phyloP scores from a whole-genome alignment of 2,329 filamentous ascomycete genomes.

The Tolypocladium ovalisporum region DNA sequence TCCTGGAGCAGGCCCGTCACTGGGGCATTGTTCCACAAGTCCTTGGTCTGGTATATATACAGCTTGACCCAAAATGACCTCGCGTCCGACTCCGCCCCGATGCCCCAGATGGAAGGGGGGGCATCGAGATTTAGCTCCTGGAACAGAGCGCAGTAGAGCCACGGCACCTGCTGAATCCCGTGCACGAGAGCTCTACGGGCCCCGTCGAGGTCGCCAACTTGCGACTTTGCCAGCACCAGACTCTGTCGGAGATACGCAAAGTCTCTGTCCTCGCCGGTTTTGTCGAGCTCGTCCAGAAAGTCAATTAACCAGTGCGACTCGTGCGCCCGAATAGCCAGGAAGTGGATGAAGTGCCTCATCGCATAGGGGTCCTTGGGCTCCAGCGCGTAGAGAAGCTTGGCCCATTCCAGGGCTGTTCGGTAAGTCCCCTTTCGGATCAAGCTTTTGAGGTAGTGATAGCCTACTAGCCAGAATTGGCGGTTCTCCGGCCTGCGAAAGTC shows the following conservation, averaged over 20 bases:
- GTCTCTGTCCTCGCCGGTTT: constrained; percentile 25
- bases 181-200: constrained; percentile 53
- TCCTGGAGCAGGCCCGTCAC: constrained; percentile 58
- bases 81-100: constrained; percentile 52
- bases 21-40: constrained; percentile 76
- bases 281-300: constrained; percentile 40
- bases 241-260: constrained; percentile 66
- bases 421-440: constrained; percentile 87
- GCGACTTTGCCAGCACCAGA: constrained; percentile 63
- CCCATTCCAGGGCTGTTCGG: constrained; percentile 87
- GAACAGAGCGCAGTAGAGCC: constrained; percentile 74
- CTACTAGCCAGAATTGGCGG: constrained; percentile 83
- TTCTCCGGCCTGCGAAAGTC: constrained; percentile 79
- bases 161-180: constrained; percentile 67
- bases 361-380: constrained; percentile 74
- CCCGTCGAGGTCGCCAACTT: constrained; percentile 53
- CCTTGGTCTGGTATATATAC: constrained; percentile 66
- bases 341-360: constrained; percentile 69
- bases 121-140: constrained; percentile 68
- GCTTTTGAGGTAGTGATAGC: constrained; percentile 79
- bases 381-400: constrained; percentile 69
- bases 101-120: constrained; percentile 75
- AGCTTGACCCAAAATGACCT: constrained; percentile 58
- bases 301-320: constrained; percentile 68
- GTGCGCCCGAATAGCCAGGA: constrained; percentile 70